Evolutionary conservation across 2,329 filamentous ascomycete species (phyloP).

Genomic region (Sclerotinia borealis): DNA sequence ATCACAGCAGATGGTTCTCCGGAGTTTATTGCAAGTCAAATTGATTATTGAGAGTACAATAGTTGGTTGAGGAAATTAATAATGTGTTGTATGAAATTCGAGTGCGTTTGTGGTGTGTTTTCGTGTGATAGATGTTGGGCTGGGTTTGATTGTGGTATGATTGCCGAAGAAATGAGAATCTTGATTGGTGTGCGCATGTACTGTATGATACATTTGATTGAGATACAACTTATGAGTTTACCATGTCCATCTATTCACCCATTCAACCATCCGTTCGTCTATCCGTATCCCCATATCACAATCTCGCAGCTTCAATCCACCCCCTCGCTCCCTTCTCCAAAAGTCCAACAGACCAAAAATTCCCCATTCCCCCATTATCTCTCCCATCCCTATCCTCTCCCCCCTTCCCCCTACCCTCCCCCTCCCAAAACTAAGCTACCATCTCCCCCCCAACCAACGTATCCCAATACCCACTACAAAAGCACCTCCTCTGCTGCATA

Average conservation of each 20-base stretch:
- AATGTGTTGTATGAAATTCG: not conserved
- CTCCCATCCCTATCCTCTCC: not conserved
- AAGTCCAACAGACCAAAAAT: no score
- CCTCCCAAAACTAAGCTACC: conserved; percentile 17
- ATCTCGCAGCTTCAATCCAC: not conserved
- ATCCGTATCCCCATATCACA: not conserved
- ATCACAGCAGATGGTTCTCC: not conserved
- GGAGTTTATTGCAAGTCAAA: not conserved
- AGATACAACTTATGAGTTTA: not conserved
- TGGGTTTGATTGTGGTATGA: not conserved
- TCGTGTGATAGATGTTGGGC: not conserved
- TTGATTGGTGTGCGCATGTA: no score
- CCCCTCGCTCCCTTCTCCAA: not conserved
- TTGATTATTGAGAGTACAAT: not conserved
- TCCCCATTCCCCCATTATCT: no score
- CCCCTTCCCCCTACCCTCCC: not conserved
- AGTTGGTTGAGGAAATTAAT: not conserved
- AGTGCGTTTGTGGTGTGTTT: not conserved
- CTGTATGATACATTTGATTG: not conserved
- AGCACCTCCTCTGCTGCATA: conserved; percentile 33
- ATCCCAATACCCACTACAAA: conserved; percentile 33
- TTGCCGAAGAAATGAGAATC: not conserved
- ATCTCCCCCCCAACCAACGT: conserved; percentile 26
- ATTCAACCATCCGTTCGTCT: no score
- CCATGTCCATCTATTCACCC: no score